Base-by-base conservation (phyloP, 73 alveolate genomes). In the Diophrys appendiculata region DNA sequence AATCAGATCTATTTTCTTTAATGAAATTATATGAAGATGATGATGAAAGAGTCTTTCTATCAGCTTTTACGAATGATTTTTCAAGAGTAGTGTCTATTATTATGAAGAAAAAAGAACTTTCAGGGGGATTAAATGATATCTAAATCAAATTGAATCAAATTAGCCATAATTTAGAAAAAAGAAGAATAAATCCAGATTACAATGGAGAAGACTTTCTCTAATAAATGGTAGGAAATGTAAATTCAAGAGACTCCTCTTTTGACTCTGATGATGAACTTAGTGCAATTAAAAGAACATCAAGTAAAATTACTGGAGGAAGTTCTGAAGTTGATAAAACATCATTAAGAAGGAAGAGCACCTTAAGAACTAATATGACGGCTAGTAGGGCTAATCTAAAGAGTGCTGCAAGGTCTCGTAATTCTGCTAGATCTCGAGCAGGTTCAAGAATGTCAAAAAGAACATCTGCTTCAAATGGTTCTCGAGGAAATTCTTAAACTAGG, bases 1-100 rank as follows among this genome's bases (percentile, higher is more conserved):
- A 70, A 27, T 31, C 23, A 34, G 78, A 70, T 53, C 65, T 70
- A 3, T 70, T 30, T 67, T 2, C 29, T 27, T 2, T 70, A 8
- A 70, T 70, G 78, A 28, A 32, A 27, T 33, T 33, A 64, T 70
- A 34, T 67, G 65, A 8, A 1, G 78, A 22, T 34, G 68, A 33
- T 25, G 33, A 32, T 8, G 33, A 18, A 1, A 27, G 3, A 14
- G 28, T n/a, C 72, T 60, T 60, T 43, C 18, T 29, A 23, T 3
- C 23, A n/a, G 75, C 54, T 26, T 23, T 29, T 24, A 26, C 75
- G 18, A 3, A 18, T 18, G 75, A 67, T 54, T 67, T 67, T 67
- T 3, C 31, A 11, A 23, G 53, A 28, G 31, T 67, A 3, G 53
- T 67, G 1, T 8, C 30, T 24, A 2, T 25, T 3, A 28, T 67